Evolutionary conservation across 2,329 filamentous ascomycete species (phyloP).

Genomic region (Exserohilum rostratum): DNA sequence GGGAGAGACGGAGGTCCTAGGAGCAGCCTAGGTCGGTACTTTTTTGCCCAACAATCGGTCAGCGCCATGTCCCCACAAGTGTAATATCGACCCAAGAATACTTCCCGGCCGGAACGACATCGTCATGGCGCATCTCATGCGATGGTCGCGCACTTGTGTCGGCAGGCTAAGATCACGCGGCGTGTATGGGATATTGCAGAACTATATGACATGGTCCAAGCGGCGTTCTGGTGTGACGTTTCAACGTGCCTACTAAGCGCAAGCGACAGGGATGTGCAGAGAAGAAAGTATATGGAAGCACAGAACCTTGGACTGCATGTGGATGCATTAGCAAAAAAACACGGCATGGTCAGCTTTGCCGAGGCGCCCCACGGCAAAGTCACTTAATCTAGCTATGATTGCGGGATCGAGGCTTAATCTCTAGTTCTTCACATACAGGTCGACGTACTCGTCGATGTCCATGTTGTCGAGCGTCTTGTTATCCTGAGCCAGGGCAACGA

Average conservation of each 20-base stretch:
- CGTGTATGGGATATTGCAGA: constrained; percentile 12
- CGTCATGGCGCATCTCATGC: constrained; percentile 15
- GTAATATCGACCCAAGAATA: constrained; percentile 9
- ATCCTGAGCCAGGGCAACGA: constrained; percentile 81
- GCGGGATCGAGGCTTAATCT: constrained; percentile 13
- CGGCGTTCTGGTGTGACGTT: constrained; percentile 6
- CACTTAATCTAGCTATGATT: constrained; percentile 32
- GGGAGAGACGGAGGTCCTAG: constrained; percentile 6
- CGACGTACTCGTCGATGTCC: constrained; percentile 91
- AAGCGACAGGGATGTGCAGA: constrained; percentile 17
- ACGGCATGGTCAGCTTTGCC: constrained; percentile 14
- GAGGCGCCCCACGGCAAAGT: constrained; percentile 11
- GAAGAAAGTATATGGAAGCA: constrained; percentile 11
- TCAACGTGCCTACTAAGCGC: constrained; percentile 8
- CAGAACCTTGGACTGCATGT: constrained; percentile 11
- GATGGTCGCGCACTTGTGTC: constrained; percentile 10
- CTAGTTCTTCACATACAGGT: constrained; percentile 72
- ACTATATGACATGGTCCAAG: constrained; percentile 17
- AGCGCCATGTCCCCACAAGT: constrained; percentile 5
- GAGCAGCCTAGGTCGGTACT: constrained; percentile 15
- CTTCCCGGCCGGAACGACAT: background rate
- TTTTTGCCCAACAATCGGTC: constrained; percentile 13
- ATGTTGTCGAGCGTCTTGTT: constrained; percentile 75
- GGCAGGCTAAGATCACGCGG: constrained; percentile 16
- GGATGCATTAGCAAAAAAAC: constrained; percentile 20